A percentile compares a stretch with the other conserved stretches of the same genome.
These are phyloP conservation scores for Colletotrichum trifolii DNA, from an alignment of 2,329 filamentous ascomycete species.

Conservation along the genomic window DNA sequence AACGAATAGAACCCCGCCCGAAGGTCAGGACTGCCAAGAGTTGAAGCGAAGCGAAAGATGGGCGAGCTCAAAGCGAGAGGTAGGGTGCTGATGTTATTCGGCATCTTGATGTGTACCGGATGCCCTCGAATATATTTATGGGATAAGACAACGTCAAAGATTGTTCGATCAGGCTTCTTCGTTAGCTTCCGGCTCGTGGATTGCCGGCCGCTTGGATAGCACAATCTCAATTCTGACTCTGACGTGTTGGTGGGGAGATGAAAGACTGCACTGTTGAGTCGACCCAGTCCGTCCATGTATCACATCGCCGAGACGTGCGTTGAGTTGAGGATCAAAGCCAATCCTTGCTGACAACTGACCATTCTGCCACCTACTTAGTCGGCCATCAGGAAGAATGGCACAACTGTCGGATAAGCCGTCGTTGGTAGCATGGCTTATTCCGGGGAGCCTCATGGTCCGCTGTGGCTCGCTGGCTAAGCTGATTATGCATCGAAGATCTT, in stretches of 20 bases:
- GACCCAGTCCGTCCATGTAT: slow-evolving; percentile 34
- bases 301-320: slow-evolving; percentile 34
- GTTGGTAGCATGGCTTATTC: no score
- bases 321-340: slow-evolving; percentile 33
- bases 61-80: slow-evolving; percentile 27
- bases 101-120: background rate
- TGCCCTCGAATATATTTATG: slow-evolving; percentile 24
- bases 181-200: slow-evolving; percentile 35
- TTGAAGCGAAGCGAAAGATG: slow-evolving; percentile 35
- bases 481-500: no score
- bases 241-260: slow-evolving; percentile 6
- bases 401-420: no score
- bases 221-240: slow-evolving; percentile 23
- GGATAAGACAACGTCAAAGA: background rate
- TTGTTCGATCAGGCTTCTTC: slow-evolving; percentile 34
- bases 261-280: slow-evolving; percentile 24
- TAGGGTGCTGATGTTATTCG: slow-evolving; percentile 3
- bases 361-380: background rate
- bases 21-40: slow-evolving; percentile 20
- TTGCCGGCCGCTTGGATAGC: slow-evolving; percentile 34
- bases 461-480: no score
- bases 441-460: no score
- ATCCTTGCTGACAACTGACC: background rate
- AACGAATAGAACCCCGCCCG: slow-evolving; percentile 29
- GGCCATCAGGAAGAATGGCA: background rate